Base-by-base conservation (phyloP, 495 filamentous ascomycete species). In the Trichoderma virens region DNA sequence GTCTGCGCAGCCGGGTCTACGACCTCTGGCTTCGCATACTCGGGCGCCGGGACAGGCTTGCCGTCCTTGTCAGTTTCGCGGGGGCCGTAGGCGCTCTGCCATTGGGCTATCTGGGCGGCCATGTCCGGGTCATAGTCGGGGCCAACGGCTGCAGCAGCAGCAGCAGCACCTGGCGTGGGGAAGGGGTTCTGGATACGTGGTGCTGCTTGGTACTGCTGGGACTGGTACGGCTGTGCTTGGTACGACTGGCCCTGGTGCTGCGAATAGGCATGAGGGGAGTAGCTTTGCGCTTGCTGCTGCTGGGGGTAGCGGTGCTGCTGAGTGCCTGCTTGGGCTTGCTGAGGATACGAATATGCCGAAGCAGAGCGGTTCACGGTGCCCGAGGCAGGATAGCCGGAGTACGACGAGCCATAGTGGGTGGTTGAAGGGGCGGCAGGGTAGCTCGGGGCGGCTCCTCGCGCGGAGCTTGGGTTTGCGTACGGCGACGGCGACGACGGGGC, bases 41-140 rank as follows among this genome's bases (percentile, higher is more conserved):
- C n/a, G 31, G 77, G 72, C 34, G 75, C 78, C 20, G 75, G 78
- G 63, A 69, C 75, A 11, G 79, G 78, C 61, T 18, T 67, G 3
- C 65, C 74, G 23, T 70, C 75, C 63, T 63, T 59, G 65, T 69
- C 62, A 32, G 74, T 71, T 41, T 76, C 68, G 63, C 81, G 84
- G 39, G 79, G 82, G 64, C 87, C 83, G 72, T 98, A 98, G 20
- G 94, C 91, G 70, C 88, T 92, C 75, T 96, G 92, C 91, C 95
- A 98, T 75, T 97, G 92, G 56, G 93, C 93, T 64, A 97, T 93
- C 73, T 96, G 90, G 13, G 92, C 92, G 63, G 94, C 91, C 72
- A 90, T 88, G 69, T 97, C 92, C 7, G 92, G 88, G 70, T 98
- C 93, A 45, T 80, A 80, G 64, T 76, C 78, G 65, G 70, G 63